Evolutionary conservation across 352 stramenopile species (phyloP).

Genomic region (Peronosclerospora sorghi): DNA sequence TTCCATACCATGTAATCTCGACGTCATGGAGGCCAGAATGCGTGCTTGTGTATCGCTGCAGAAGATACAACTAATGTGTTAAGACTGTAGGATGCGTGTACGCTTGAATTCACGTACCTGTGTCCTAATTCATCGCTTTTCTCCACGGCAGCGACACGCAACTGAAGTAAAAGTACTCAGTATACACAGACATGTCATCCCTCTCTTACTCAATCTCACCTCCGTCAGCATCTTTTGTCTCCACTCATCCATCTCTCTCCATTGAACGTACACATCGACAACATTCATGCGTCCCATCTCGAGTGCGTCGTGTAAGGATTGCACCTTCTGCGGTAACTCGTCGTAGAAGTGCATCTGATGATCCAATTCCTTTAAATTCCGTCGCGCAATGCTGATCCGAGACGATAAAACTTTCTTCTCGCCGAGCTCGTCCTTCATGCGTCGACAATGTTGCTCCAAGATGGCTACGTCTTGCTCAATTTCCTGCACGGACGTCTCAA

Average conservation of each 20-base stretch:
- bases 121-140: constrained; percentile 64
- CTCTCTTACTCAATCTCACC: constrained; percentile 16
- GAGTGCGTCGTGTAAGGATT: constrained; percentile 36
- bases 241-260: constrained; percentile 69
- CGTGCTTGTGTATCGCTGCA: constrained; percentile 52
- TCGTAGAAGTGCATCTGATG: constrained; percentile 78
- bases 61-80: background rate
- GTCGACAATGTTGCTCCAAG: constrained; percentile 48
- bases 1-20: constrained; percentile 53
- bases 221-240: constrained; percentile 74
- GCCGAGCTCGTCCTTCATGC: constrained; percentile 77
- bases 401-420: constrained; percentile 70
- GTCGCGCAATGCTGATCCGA: constrained; percentile 63
- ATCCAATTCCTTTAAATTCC: constrained; percentile 76
- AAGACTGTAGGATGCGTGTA: background rate
- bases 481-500: constrained; percentile 47
- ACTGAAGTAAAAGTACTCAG: constrained; percentile 15
- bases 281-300: constrained; percentile 42
- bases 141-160: constrained; percentile 41
- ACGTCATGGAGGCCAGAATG: constrained; percentile 56
- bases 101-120: constrained; percentile 21
- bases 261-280: constrained; percentile 53
- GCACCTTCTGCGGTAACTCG: constrained; percentile 53
- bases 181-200: background rate
- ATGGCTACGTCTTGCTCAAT: constrained; percentile 51